A percentile compares a stretch with the other conserved stretches of the same genome.
Conservation (phyloP, 805 yeast species). For the Candida methanosorbosa region DNA sequence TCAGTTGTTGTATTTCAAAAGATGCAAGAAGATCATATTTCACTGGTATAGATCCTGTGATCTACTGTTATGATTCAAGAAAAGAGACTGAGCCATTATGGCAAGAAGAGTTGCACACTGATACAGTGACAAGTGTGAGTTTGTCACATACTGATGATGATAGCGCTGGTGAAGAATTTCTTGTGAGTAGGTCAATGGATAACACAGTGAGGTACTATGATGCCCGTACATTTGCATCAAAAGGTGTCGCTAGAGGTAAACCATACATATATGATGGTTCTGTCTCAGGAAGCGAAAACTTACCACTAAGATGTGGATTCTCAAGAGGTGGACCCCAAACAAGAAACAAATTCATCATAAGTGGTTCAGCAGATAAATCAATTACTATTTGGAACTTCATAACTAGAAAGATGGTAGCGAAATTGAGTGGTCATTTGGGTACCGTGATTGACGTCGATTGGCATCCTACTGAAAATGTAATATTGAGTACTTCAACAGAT, state of each 20-base stretch:
- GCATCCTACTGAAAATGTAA: slow-evolving; percentile 30
- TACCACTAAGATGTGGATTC: slow-evolving; percentile 40
- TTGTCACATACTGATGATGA: slow-evolving; percentile 28
- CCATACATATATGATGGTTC: slow-evolving; percentile 52
- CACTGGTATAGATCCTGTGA: slow-evolving; percentile 61
- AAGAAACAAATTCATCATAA: slow-evolving; percentile 26
- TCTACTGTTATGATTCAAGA: slow-evolving; percentile 53
- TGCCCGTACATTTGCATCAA: slow-evolving; percentile 34
- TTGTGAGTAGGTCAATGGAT: slow-evolving; percentile 47
- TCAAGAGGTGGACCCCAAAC: slow-evolving; percentile 32
- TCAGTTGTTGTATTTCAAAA: slow-evolving; percentile 35
- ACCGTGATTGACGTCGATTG: slow-evolving; percentile 53
- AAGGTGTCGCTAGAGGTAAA: slow-evolving; percentile 30
- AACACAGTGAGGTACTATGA: slow-evolving; percentile 51
- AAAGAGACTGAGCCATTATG: slow-evolving; percentile 32
- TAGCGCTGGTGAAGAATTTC: slow-evolving; percentile 24
- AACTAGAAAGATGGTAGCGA: slow-evolving; percentile 36
- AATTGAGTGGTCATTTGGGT: slow-evolving; percentile 54
- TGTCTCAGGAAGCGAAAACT: slow-evolving; percentile 40
- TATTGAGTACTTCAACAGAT: slow-evolving; percentile 46
- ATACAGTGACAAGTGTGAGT: slow-evolving; percentile 47
- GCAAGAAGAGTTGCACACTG: slow-evolving; percentile 36
- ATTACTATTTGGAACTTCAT: slow-evolving; percentile 54
- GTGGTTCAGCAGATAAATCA: slow-evolving; percentile 59
- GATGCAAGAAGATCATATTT: slow-evolving; percentile 39